phyloP scores from a whole-genome alignment of 495 filamentous ascomycete species.

The Eremomyces bilateralis region DNA sequence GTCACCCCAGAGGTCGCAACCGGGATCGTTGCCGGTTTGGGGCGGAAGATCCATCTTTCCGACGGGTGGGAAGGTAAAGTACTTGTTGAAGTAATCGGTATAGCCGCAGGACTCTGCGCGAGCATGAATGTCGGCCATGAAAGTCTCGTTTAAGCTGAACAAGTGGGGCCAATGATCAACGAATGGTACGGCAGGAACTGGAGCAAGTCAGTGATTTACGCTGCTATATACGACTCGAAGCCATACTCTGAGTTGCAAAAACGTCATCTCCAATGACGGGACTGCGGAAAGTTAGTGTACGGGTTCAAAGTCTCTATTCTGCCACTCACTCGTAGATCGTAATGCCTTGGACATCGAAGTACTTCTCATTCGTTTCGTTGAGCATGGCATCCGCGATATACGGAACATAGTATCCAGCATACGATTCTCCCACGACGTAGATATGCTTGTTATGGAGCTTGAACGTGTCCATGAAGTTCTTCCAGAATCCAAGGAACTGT shows the following conservation, averaged over 20 bases:
- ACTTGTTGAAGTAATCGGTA: slow-evolving; percentile 33
- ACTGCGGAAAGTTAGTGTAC: too few species aligned
- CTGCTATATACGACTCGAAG: too few species aligned
- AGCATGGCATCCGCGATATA: slow-evolving; percentile 62
- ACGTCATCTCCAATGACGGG: slow-evolving; percentile 36
- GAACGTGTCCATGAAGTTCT: slow-evolving; percentile 39
- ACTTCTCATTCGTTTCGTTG: slow-evolving; percentile 38
- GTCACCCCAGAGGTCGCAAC: slow-evolving; percentile 35
- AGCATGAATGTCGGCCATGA: slow-evolving; percentile 32
- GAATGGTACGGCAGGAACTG: slow-evolving; percentile 37
- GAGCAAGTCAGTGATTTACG: slow-evolving; percentile 10
- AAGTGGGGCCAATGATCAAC: slow-evolving; percentile 38
- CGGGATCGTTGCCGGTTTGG: slow-evolving; percentile 5
- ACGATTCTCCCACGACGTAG: slow-evolving; percentile 40
- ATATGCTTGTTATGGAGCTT: slow-evolving; percentile 38
- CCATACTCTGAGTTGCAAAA: too few species aligned
- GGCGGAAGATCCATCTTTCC: slow-evolving; percentile 29
- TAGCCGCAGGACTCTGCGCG: slow-evolving; percentile 41
- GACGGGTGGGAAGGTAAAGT: slow-evolving; percentile 46
- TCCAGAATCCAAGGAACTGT: slow-evolving; percentile 41
- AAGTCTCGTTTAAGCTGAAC: slow-evolving; percentile 45
- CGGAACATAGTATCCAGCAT: slow-evolving; percentile 58
- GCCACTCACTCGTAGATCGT: slow-evolving; percentile 57
- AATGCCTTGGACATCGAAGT: slow-evolving; percentile 46
- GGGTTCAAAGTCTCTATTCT: too few species aligned